Conservation (phyloP, 495 filamentous ascomycete genomes). For the Penicillium ucsense region DNA sequence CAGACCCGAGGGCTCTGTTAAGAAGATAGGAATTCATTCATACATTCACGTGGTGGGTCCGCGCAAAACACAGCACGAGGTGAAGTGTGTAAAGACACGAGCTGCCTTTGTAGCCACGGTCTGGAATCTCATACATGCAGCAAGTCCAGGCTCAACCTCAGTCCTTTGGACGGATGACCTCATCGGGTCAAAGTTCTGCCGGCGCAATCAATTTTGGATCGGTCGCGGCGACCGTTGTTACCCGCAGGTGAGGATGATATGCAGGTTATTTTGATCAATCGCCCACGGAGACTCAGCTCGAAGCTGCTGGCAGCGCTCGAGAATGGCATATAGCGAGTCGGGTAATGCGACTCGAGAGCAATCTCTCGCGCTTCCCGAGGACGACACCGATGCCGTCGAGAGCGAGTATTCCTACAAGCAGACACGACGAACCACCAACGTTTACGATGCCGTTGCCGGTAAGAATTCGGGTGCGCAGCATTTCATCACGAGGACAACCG, state of each 20-base stretch:
- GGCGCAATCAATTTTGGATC: conserved; percentile 10
- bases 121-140: too few relatives aligned
- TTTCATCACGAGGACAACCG: conserved; percentile 1
- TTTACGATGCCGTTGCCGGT: conserved; percentile 82
- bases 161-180: conserved; percentile 8
- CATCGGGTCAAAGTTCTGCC: conserved; percentile 17
- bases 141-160: too few relatives aligned
- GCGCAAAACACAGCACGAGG: not conserved
- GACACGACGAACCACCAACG: conserved; percentile 32
- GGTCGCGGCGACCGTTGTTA: too few relatives aligned
- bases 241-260: not conserved
- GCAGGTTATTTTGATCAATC: not conserved
- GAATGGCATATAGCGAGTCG: conserved; percentile 16
- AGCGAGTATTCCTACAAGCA: conserved; percentile 4
- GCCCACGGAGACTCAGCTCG: not conserved
- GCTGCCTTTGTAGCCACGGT: too few relatives aligned
- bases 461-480: conserved; percentile 3
- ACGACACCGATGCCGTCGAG: not conserved
- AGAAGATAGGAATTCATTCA: conserved; percentile 78
- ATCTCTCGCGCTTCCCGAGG: conserved; percentile 5
- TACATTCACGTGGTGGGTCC: conserved; percentile 19
- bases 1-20: conserved; percentile 57
- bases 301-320: conserved; percentile 1
- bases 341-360: conserved; percentile 14
- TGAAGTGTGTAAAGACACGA: not conserved